Base-by-base conservation (phyloP, 805 yeast species). In the Wickerhamiella slavikovae region DNA sequence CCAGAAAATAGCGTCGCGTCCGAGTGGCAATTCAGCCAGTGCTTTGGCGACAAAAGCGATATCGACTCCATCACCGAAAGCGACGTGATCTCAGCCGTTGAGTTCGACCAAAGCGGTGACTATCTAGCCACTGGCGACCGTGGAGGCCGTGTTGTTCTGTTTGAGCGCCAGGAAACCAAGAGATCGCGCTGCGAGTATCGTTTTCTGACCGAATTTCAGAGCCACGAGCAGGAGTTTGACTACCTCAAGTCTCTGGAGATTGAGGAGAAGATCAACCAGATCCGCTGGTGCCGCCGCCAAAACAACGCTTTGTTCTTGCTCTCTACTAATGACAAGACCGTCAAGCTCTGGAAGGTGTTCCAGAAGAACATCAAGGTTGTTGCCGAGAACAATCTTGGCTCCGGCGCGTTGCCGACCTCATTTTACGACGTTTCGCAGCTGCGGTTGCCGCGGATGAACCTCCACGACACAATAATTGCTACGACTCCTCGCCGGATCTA, bases 21-120 rank as follows among this genome's bases (percentile, higher is more conserved):
- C 32, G 49, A 59, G 35, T 74, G 85, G 85, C 80, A 79, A 53
- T 83, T 83, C 52, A 76, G 92, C 43, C 96, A 83, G 54, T 89
- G 99, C 53, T 89, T 89, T 62, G 99, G 99, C 39, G 98, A 89
- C 54, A 89, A 91, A 53, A 93, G 93, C 28, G 99, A 89, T 51
- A 75, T 83, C 34, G 96, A 85, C 40, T 76, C 71, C 45, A 79
- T 83, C 45, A 82, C 94, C 3, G 96, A 83, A 38, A 94, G 95
- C 3, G 99, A 89, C 52, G 83, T 89, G 48, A 89, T 89, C 37
- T 77, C 94, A 13, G 79, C 98, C 2, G 95, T 89, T 24, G 96
- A 89, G 55, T 89, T 89, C 46, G 94, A 89, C 51, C 77, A 73
- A 47, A 68, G 89, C 5, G 99, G 99, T 29, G 82, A 89, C 48